phyloP scores from a whole-genome alignment of 345 rosid genomes.

The Salix arbutifolia region DNA sequence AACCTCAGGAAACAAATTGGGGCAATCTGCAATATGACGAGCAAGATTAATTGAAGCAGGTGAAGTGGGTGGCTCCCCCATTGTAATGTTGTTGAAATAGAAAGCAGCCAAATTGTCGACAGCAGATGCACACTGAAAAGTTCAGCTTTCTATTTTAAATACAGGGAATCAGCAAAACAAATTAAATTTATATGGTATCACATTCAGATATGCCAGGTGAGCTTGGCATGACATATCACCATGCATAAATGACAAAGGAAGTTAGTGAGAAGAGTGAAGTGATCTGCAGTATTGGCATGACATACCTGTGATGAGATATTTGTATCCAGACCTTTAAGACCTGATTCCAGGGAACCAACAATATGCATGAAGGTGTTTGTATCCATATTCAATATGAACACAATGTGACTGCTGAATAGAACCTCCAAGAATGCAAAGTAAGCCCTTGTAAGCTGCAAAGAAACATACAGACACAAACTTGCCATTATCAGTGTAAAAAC shows the following conservation, averaged over 20 bases:
- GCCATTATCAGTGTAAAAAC: background rate
- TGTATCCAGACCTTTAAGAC: slow-evolving; percentile 89
- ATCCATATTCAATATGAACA: slow-evolving; percentile 72
- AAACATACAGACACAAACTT: slow-evolving; percentile 14
- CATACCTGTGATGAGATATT: slow-evolving; percentile 90
- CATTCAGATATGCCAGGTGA: background rate
- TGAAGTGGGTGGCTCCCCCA: slow-evolving; percentile 81
- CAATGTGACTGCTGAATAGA: slow-evolving; percentile 71
- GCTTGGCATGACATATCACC: background rate
- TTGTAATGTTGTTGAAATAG: slow-evolving; percentile 91
- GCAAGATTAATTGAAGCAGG: slow-evolving; percentile 76
- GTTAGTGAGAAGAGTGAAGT: background rate
- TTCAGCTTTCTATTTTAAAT: slow-evolving; percentile 15
- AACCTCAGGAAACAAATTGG: slow-evolving; percentile 94
- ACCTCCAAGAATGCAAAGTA: slow-evolving; percentile 94
- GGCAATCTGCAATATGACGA: slow-evolving; percentile 85
- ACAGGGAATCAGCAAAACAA: background rate
- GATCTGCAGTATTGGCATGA: background rate
- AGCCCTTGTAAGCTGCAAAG: slow-evolving; percentile 87
- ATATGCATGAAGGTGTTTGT: slow-evolving; percentile 86
- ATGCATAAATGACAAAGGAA: background rate
- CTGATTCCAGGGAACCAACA: slow-evolving; percentile 92
- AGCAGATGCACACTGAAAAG: slow-evolving; percentile 83
- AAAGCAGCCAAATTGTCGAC: slow-evolving; percentile 94
- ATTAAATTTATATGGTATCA: background rate